phyloP scores from a whole-genome alignment of 768 basidiomycete species.

The Filobasidium wieringae region DNA sequence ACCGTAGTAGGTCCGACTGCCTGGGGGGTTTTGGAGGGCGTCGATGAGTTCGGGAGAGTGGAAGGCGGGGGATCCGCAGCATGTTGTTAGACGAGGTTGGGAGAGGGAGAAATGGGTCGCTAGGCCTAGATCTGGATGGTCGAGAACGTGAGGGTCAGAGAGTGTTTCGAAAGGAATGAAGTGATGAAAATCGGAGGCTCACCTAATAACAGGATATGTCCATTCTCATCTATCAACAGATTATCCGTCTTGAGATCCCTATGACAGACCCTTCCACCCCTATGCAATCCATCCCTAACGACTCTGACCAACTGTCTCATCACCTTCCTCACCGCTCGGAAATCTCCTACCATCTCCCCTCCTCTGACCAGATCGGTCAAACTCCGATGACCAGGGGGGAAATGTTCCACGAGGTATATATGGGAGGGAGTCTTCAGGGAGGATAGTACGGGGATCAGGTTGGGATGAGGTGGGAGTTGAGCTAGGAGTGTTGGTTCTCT shows the following conservation, averaged over 20 bases:
- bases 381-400: no score
- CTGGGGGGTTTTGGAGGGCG: slow-evolving; percentile 37
- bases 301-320: slow-evolving; percentile 35
- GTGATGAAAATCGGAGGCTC: neutral
- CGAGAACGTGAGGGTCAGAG: neutral
- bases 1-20: slow-evolving; percentile 37
- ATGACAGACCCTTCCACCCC: slow-evolving; percentile 33
- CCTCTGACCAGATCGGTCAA: slow-evolving; percentile 8
- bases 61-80: slow-evolving; percentile 40
- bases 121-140: slow-evolving; percentile 40
- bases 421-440: slow-evolving; percentile 41
- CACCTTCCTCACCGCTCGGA: slow-evolving; percentile 24
- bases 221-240: slow-evolving; percentile 24
- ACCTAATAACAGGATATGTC: slow-evolving; percentile 40
- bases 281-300: slow-evolving; percentile 16
- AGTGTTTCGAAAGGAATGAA: neutral
- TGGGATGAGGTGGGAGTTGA: slow-evolving; percentile 41
- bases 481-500: slow-evolving; percentile 42
- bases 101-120: slow-evolving; percentile 41
- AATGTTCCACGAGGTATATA: slow-evolving; percentile 40
- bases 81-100: slow-evolving; percentile 41
- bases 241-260: slow-evolving; percentile 39
- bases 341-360: neutral
- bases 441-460: slow-evolving; percentile 41
- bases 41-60: slow-evolving; percentile 41